Evolutionary conservation across 2,329 filamentous ascomycete genomes (phyloP).

Genomic region (Penicillium freii): DNA sequence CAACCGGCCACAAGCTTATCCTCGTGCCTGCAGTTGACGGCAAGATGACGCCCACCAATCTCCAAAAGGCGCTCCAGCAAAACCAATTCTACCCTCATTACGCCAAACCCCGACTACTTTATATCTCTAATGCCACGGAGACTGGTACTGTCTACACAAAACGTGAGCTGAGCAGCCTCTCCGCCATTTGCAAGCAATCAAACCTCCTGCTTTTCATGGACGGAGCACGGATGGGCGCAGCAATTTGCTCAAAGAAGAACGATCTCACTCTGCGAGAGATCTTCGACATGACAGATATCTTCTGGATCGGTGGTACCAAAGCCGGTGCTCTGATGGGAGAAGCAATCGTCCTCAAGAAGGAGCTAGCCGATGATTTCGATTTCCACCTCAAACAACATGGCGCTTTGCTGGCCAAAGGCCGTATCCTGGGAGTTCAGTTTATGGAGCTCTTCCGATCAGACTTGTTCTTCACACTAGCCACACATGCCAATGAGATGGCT

Average conservation of each 20-base stretch:
- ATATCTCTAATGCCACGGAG: constrained; percentile 54
- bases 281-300: constrained; percentile 51
- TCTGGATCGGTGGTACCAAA: constrained; percentile 57
- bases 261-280: constrained; percentile 49
- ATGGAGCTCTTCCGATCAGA: constrained; percentile 49
- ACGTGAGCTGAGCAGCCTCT: constrained; percentile 45
- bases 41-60: constrained; percentile 47
- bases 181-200: constrained; percentile 44
- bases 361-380: constrained; percentile 48
- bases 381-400: constrained; percentile 55
- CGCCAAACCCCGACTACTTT: constrained; percentile 53
- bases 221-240: constrained; percentile 48
- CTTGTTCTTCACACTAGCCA: constrained; percentile 50
- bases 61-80: constrained; percentile 46
- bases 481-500: constrained; percentile 47
- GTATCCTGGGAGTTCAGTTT: constrained; percentile 52
- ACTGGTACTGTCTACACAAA: constrained; percentile 51
- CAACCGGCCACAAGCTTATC: constrained; percentile 54
- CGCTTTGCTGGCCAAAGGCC: constrained; percentile 51
- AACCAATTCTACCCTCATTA: constrained; percentile 55
- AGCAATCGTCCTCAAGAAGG: constrained; percentile 50
- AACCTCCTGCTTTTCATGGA: constrained; percentile 49
- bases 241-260: constrained; percentile 45
- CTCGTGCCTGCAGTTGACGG: constrained; percentile 47
- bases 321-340: constrained; percentile 53